phyloP scores from a whole-genome alignment of 208 protist genomes.

The Lotmaria passim region DNA sequence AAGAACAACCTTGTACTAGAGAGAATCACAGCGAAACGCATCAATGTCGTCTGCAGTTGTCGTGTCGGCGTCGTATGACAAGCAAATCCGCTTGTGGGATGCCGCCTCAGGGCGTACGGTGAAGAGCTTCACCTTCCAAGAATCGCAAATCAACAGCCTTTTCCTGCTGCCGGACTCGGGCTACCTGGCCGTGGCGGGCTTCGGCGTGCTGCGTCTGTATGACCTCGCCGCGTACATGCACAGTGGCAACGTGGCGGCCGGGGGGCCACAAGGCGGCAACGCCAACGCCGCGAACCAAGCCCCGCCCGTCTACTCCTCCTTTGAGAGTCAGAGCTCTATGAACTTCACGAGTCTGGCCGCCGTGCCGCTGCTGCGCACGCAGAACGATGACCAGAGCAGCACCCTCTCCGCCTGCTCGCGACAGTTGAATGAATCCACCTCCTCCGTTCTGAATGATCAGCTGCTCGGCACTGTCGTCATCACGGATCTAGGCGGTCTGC shows the following conservation, averaged over 20 bases:
- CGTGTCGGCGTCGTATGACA: conserved; percentile 87
- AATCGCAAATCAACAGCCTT: conserved; percentile 86
- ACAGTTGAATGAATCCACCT: conserved; percentile 17
- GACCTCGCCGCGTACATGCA: conserved; percentile 19
- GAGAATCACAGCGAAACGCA: neutral
- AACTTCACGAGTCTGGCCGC: conserved; percentile 83
- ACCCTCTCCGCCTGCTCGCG: conserved; percentile 23
- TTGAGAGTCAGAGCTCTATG: conserved; percentile 77
- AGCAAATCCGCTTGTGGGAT: conserved; percentile 88
- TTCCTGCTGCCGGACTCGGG: conserved; percentile 55
- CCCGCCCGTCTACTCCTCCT: conserved; percentile 63
- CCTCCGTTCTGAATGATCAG: conserved; percentile 26
- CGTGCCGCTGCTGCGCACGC: conserved; percentile 46
- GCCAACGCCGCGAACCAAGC: conserved; percentile 38
- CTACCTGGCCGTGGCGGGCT: conserved; percentile 74
- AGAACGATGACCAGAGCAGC: conserved; percentile 24
- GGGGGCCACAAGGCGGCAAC: neutral
- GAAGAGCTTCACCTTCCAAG: conserved; percentile 73
- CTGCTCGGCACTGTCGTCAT: conserved; percentile 26
- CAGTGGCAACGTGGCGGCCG: conserved; percentile 6
- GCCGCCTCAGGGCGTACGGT: conserved; percentile 68
- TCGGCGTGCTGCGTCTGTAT: conserved; percentile 76
- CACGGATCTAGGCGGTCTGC: conserved; percentile 5
- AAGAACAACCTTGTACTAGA: neutral
- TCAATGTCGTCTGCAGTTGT: conserved; percentile 50